A percentile compares a stretch with the other conserved stretches of the same genome.
Conservation (phyloP, 116 monocot species). For the Iris pallida region DNA sequence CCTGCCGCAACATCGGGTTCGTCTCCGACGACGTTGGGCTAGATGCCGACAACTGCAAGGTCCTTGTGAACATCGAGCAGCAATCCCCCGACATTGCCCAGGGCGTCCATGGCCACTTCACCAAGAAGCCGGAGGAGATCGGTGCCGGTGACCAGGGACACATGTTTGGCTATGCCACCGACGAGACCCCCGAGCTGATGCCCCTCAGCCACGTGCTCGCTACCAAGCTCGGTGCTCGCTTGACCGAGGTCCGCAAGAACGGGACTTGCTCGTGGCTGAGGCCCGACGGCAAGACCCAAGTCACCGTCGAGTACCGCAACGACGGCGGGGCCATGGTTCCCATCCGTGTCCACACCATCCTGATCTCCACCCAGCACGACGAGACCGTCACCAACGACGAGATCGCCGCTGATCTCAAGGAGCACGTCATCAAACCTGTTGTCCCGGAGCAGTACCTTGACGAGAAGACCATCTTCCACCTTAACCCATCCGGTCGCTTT, state of each 20-base stretch:
- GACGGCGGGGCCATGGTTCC: conserved; percentile 16
- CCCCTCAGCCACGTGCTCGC: conserved; percentile 18
- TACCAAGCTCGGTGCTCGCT: conserved; percentile 16
- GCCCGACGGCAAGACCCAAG: conserved; percentile 18
- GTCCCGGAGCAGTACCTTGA: conserved; percentile 14
- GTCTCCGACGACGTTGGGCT: conserved; percentile 11
- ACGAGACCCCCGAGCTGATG: conserved; percentile 17
- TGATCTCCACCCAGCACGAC: conserved; percentile 22
- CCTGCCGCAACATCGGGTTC: conserved; percentile 16
- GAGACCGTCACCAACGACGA: conserved; percentile 15
- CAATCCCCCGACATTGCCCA: conserved; percentile 21
- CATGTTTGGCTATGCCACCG: conserved; percentile 16
- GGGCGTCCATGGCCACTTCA: conserved; percentile 16
- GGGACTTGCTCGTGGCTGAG: conserved; percentile 18
- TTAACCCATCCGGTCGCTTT: conserved; percentile 14
- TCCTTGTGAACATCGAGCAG: conserved; percentile 17
- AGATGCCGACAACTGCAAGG: conserved; percentile 15
- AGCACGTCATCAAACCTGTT: conserved; percentile 19
- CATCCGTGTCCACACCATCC: conserved; percentile 16
- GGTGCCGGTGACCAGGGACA: conserved; percentile 17
- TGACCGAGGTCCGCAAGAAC: conserved; percentile 15
- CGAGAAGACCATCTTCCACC: conserved; percentile 16
- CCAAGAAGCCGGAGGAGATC: conserved; percentile 13
- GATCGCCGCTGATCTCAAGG: conserved; percentile 12
- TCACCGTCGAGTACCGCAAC: conserved; percentile 13